Evolutionary conservation across 441 rosid genomes (phyloP).

Genomic region (Cnidoscolus chayamansa): DNA sequence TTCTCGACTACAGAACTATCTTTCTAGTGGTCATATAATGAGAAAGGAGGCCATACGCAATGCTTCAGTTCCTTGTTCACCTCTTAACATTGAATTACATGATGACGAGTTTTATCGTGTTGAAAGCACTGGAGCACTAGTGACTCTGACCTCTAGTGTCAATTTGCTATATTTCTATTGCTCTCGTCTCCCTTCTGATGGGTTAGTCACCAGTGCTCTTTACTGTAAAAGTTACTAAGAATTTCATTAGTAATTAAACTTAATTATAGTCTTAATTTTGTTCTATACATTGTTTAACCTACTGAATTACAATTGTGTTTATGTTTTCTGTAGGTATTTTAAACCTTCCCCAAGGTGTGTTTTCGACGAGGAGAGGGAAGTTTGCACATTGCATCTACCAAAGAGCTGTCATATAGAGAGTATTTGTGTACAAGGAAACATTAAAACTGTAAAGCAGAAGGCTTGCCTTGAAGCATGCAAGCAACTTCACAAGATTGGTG

Average conservation of each 20-base stretch:
- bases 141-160: constrained; percentile 63
- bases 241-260: neutral
- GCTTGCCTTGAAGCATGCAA: constrained; percentile 88
- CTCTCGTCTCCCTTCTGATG: constrained; percentile 84
- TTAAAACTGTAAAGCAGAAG: constrained; percentile 50
- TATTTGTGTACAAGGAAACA: constrained; percentile 41
- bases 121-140: constrained; percentile 57
- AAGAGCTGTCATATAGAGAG: constrained; percentile 59
- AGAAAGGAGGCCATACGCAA: constrained; percentile 62
- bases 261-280: neutral
- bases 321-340: constrained; percentile 52
- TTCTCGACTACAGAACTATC: constrained; percentile 54
- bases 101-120: constrained; percentile 46
- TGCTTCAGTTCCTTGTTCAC: constrained; percentile 57
- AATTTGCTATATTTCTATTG: constrained; percentile 71
- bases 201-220: constrained; percentile 45
- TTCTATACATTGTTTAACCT: neutral
- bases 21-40: constrained; percentile 69
- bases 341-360: constrained; percentile 70
- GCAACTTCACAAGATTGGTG: constrained; percentile 59
- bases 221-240: constrained; percentile 4
- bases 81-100: constrained; percentile 34
- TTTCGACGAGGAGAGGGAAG: constrained; percentile 41
- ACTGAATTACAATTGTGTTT: constrained; percentile 11
- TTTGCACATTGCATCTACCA: constrained; percentile 62